Base-by-base conservation (phyloP, 164 flowering plant genomes). In the grape (Vitis vinifera) region DNA sequence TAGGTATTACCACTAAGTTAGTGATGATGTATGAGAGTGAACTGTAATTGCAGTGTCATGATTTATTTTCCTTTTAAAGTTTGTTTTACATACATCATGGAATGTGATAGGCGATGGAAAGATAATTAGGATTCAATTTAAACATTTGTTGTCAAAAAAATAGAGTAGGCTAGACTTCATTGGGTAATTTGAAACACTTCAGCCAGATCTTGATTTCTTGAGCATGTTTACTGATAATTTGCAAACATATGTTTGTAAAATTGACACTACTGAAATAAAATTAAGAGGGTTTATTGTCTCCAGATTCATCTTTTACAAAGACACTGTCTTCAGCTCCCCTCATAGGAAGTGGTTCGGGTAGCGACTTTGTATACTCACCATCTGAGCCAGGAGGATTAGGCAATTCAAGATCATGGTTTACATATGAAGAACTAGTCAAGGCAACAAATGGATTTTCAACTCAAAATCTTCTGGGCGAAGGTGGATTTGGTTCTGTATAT, bases 401-500 rank as follows among this genome's bases (percentile, higher is more conserved):
- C 55, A 81, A 91, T 81, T 89, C 97, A 69, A 87, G 82, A 78
- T 57, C 91, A 14, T 83, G 80, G 80, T 93, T 88, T 79, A 75
- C 91, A 3, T 90, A 84, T 68, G 85, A 86, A 68, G 97, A 93
- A 66, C 81, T 93, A 19, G 72, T 71, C 55, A 80, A 76, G 60
- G 91, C 84, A 15, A 93, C 97, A 59, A 72, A 87, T 81, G 91
- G 94, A 23, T 93, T 93, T 82, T 88, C 97, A n/a, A 74, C 51
- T 48, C 78, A 82, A 6, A 90, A 93, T 81, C 84, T 91, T 65
- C 79, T 91, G 78, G 97, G 97, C 48, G 88, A 88, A 81, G 97
- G 98, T 71, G 98, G 97, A 63, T 93, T 93, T 80, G 97, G 98
- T 76, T 78, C 75, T 69, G 97, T 91, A 6, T 87, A 87, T 73